Evolutionary conservation across 2,329 filamentous ascomycete species (phyloP).

Genomic region (Scytalidium lignicola): DNA sequence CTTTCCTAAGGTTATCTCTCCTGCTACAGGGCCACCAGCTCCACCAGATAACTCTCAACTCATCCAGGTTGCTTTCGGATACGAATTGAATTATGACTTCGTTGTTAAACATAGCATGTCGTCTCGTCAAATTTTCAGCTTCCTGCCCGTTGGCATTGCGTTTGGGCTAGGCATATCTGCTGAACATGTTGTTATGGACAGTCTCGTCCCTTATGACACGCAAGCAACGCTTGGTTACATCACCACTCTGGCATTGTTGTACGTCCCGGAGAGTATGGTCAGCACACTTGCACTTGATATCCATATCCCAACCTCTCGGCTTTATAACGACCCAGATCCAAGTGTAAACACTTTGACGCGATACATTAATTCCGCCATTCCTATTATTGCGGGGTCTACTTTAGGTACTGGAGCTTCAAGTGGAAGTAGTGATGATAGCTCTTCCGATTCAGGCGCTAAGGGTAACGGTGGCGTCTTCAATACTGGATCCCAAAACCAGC

Average conservation of each 20-base stretch:
- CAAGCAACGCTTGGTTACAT: conserved; percentile 65
- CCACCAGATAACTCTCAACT: conserved; percentile 54
- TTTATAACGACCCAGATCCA: conserved; percentile 66
- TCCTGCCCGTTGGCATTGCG: conserved; percentile 58
- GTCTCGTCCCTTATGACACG: conserved; percentile 73
- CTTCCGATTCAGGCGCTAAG: conserved; percentile 16
- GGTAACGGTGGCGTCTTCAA: conserved; percentile 35
- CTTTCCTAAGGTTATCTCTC: conserved; percentile 24
- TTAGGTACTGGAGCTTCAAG: conserved; percentile 29
- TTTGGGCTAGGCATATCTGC: conserved; percentile 43
- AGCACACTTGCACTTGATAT: conserved; percentile 64
- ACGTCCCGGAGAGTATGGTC: conserved; percentile 68
- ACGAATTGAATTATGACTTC: conserved; percentile 77
- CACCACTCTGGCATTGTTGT: conserved; percentile 72
- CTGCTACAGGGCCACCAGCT: conserved; percentile 15
- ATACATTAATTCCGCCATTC: conserved; percentile 78
- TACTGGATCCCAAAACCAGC: conserved; percentile 29
- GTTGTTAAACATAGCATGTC: conserved; percentile 67
- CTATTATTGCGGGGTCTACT: conserved; percentile 35
- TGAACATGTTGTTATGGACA: conserved; percentile 59
- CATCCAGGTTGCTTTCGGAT: conserved; percentile 82
- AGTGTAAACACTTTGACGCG: conserved; percentile 69
- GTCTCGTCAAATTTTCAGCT: conserved; percentile 79
- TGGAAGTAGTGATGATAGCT: conserved; percentile 31
- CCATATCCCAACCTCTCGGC: conserved; percentile 61